These are phyloP conservation scores for Xylaria intraflava DNA, from an alignment of 495 filamentous ascomycete species.

Conservation along the genomic window DNA sequence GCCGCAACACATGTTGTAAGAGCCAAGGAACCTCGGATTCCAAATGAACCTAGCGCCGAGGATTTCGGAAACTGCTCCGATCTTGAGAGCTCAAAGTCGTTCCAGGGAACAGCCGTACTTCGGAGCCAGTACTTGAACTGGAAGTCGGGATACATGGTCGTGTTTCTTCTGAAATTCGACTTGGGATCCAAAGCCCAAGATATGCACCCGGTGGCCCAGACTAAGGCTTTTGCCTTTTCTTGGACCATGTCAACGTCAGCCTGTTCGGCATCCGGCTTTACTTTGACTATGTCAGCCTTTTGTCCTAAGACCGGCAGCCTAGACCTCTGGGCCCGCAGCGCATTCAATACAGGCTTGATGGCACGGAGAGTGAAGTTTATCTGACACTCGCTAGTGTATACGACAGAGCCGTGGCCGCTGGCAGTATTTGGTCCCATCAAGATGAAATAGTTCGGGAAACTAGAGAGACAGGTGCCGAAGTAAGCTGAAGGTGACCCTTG, in stretches of 20 bases:
- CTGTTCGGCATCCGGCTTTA: slow-evolving; percentile 39
- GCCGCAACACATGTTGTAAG: no score
- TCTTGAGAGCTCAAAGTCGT: slow-evolving; percentile 20
- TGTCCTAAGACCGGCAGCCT: slow-evolving; percentile 20
- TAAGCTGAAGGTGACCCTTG: slow-evolving; percentile 54
- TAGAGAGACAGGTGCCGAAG: slow-evolving; percentile 56
- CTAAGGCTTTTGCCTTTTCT: slow-evolving; percentile 30
- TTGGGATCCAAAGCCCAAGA: slow-evolving; percentile 19
- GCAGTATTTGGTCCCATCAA: slow-evolving; percentile 60
- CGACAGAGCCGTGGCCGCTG: slow-evolving; percentile 57
- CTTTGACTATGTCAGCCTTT: slow-evolving; percentile 10
- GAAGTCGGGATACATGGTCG: slow-evolving; percentile 42
- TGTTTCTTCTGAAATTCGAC: slow-evolving; percentile 47
- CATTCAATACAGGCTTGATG: slow-evolving; percentile 45
- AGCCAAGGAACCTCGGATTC: no score
- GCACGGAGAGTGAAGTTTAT: slow-evolving; percentile 47
- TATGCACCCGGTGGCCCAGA: slow-evolving; percentile 42
- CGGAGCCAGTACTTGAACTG: slow-evolving; percentile 31
- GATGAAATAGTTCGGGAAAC: slow-evolving; percentile 65
- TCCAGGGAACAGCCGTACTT: slow-evolving; percentile 33
- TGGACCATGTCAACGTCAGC: slow-evolving; percentile 37
- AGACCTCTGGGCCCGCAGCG: slow-evolving; percentile 30
- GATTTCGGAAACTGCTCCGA: not conserved
- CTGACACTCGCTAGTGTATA: slow-evolving; percentile 55
- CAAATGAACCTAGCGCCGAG: no score